Evolutionary conservation across 2,329 filamentous ascomycete genomes (phyloP).

Genomic region (Diplodia seriata): DNA sequence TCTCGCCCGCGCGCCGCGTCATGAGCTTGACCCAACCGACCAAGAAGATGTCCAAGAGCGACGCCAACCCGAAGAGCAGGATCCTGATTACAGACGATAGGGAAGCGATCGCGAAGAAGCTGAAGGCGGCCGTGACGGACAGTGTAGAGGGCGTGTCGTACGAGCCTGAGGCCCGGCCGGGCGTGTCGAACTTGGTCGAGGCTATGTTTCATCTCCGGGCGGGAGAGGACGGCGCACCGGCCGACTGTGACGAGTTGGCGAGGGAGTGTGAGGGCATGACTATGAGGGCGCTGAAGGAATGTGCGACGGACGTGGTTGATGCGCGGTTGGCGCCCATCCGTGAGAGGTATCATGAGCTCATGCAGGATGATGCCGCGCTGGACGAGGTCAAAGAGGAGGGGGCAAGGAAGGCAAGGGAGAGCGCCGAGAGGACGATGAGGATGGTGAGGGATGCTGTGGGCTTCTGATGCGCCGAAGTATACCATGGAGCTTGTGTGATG

Average conservation of each 20-base stretch:
- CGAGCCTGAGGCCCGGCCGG: conserved; percentile 72
- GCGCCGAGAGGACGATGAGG: conserved; percentile 61
- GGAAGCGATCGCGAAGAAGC: conserved; percentile 70
- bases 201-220: conserved; percentile 74
- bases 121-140: conserved; percentile 80
- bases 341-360: conserved; percentile 62
- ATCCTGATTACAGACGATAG: conserved; percentile 81
- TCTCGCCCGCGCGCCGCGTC: conserved; percentile 77
- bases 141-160: conserved; percentile 72
- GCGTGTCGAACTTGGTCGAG: conserved; percentile 85
- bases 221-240: conserved; percentile 43
- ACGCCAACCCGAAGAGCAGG: conserved; percentile 72
- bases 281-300: conserved; percentile 68
- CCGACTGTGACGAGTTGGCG: conserved; percentile 55
- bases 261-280: conserved; percentile 52
- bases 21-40: conserved; percentile 85
- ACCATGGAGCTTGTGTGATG: neutral
- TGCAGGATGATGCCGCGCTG: conserved; percentile 59
- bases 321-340: conserved; percentile 62
- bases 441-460: conserved; percentile 25
- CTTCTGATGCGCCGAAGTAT: conserved; percentile 3
- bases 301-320: conserved; percentile 66
- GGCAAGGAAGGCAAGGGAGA: conserved; percentile 65
- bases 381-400: conserved; percentile 66
- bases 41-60: conserved; percentile 95